These are phyloP conservation scores for Moelleriella libera DNA, from an alignment of 2,329 filamentous ascomycete species.

Conservation along the genomic window DNA sequence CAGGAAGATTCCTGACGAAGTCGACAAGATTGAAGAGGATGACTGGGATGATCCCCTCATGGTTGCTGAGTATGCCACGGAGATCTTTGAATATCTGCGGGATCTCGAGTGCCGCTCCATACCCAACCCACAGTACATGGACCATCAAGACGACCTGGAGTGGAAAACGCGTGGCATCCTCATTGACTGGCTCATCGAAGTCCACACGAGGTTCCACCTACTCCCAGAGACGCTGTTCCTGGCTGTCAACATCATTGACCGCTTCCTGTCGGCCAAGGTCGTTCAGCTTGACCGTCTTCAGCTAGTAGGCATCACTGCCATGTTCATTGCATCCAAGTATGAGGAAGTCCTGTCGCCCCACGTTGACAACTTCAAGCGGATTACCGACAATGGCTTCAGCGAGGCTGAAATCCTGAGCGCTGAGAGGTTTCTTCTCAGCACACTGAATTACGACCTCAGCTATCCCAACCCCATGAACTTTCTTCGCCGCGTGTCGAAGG, in stretches of 20 bases:
- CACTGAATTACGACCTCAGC: constrained; percentile 91
- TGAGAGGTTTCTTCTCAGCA: constrained; percentile 86
- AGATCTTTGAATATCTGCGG: constrained; percentile 93
- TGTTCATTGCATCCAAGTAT: constrained; percentile 99
- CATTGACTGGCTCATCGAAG: constrained; percentile 95
- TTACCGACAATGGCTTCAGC: constrained; percentile 91
- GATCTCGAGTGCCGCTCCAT: constrained; percentile 67
- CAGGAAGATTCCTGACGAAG: neutral
- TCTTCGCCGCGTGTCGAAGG: constrained; percentile 94
- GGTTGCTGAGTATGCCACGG: constrained; percentile 92
- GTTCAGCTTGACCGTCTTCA: constrained; percentile 93
- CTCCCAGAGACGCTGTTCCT: constrained; percentile 94
- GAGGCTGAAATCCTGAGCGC: constrained; percentile 92
- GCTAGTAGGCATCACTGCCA: constrained; percentile 91
- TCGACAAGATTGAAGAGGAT: constrained; percentile 51
- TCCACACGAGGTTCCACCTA: constrained; percentile 91
- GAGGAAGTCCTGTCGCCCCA: constrained; percentile 96
- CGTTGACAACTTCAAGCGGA: constrained; percentile 91
- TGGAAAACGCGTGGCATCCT: constrained; percentile 98
- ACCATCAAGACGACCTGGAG: constrained; percentile 84
- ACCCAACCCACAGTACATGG: constrained; percentile 90
- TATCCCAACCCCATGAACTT: constrained; percentile 99
- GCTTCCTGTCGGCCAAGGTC: constrained; percentile 89
- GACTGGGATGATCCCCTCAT: constrained; percentile 90
- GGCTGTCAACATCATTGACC: constrained; percentile 95